phyloP scores from a whole-genome alignment of 495 filamentous ascomycete species.

The Endocarpon pusillum region DNA sequence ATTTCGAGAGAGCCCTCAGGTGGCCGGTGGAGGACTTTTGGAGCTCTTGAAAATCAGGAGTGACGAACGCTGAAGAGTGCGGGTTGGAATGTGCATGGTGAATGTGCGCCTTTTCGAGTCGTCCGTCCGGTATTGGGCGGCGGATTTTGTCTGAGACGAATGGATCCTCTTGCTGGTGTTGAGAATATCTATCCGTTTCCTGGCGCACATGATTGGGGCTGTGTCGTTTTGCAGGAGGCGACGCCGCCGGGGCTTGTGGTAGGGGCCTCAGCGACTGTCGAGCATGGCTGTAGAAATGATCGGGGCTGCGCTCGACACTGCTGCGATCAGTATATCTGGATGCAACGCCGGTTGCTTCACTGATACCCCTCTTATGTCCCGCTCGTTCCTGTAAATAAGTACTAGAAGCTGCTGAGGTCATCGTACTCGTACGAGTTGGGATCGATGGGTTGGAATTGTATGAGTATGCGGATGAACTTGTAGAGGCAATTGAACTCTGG shows the following conservation, averaged over 20 bases:
- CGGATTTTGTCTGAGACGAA: constrained; percentile 7
- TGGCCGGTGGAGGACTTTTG: constrained; percentile 76
- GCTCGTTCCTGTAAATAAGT: constrained; percentile 25
- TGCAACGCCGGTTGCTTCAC: constrained; percentile 40
- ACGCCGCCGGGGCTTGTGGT: constrained; percentile 44
- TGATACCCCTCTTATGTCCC: constrained; percentile 61
- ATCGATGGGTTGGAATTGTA: constrained; percentile 45
- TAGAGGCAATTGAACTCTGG: constrained; percentile 64
- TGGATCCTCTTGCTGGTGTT: constrained; percentile 20
- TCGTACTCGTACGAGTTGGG: constrained; percentile 54
- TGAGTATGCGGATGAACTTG: constrained; percentile 62
- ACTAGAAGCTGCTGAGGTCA: constrained; percentile 62
- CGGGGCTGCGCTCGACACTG: constrained; percentile 31
- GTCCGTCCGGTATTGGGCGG: constrained; percentile 5
- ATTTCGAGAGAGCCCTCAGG: constrained; percentile 71
- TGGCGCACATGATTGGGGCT: constrained; percentile 14
- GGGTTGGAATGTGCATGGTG: constrained; percentile 25
- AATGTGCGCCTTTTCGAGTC: constrained; percentile 25
- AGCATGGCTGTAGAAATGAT: constrained; percentile 46
- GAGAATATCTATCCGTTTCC: constrained; percentile 14
- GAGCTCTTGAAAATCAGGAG: constrained; percentile 59
- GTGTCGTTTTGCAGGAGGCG: constrained; percentile 18
- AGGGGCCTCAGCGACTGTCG: constrained; percentile 66
- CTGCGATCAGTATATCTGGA: constrained; percentile 20
- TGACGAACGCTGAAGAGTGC: constrained; percentile 24